Evolutionary conservation across 2,329 filamentous ascomycete species (phyloP), one percentile per base, ranked within the genome.

Genomic region (Pseudogymnoascus sp.): DNA sequence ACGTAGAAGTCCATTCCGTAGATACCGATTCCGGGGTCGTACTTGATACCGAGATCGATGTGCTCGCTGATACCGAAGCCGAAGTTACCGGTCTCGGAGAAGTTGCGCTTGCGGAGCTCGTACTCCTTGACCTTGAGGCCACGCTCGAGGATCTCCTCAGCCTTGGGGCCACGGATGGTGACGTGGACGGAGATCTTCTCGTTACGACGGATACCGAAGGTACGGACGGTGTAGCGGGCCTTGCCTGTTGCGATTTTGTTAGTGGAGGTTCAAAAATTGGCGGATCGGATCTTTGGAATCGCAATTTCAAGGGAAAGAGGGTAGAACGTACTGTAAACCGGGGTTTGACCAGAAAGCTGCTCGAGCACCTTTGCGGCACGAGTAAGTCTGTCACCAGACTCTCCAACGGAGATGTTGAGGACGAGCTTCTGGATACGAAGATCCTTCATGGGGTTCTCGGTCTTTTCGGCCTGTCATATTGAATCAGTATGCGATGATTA

Each of bases 101-200:
- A 99, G 91, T 99, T 99, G 82, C 90, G 89, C 88, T 95, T 96
- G 83, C 91, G 90, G 75, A 99, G 86, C 83, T 99, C 95, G 85
- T 99, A 99, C 84, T 99, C 95, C 92, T 99, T 99, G 88, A 99
- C 95, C 89, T 99, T 99, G 79, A 99, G 90, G 79, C 95, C 95
- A 87, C 95, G 93, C 91, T 99, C 95, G 78, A 99, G 89, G 77
- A 99, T 99, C 84, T 99, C 95, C 88, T 99, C 95, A 69, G 95
- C 95, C 89, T 91, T 97, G 82, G 95, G 93, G 78, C 95, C 95
- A 79, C 95, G 95, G 83, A 99, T 93, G 78, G 95, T 99, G 78
- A 99, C 95, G 86, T 99, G 95, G 73, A 99, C 95, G 72, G 95
- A 84, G 77, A 99, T 99, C 90, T 97, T 97, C 82, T 99, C 95